A percentile compares a stretch with the other conserved stretches of the same genome.
Evolutionary conservation across 768 basidiomycete species (phyloP).

Genomic region (Termitomyces sp.): DNA sequence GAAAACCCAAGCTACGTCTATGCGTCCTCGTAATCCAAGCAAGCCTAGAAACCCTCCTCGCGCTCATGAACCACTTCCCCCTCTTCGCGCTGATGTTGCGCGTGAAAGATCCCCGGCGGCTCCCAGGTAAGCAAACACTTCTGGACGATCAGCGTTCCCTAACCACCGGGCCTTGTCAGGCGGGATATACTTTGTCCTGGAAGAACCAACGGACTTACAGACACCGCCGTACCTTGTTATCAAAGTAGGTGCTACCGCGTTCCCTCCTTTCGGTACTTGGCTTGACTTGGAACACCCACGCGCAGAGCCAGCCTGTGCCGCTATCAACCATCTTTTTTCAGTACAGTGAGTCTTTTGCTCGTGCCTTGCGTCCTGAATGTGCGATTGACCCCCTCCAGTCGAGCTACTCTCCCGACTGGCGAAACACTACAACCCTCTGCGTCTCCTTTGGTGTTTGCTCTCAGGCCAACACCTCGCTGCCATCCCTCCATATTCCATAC

Average conservation of each 20-base stretch:
- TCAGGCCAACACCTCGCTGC: conserved; percentile 43
- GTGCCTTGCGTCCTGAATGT: neutral
- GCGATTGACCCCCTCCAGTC: conserved; percentile 26
- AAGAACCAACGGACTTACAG: conserved; percentile 17
- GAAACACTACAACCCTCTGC: conserved; percentile 27
- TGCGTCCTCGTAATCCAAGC: conserved; percentile 56
- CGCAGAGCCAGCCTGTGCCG: conserved; percentile 48
- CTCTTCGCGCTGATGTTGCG: conserved; percentile 84
- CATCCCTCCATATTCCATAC: conserved; percentile 37
- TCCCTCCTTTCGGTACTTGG: neutral
- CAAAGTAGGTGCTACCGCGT: conserved; percentile 25
- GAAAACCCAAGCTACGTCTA: conserved; percentile 41
- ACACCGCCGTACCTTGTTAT: conserved; percentile 21
- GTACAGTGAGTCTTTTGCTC: conserved; percentile 39
- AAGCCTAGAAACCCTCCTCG: conserved; percentile 55
- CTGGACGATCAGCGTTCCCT: neutral
- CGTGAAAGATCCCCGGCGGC: conserved; percentile 73
- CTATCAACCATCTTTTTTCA: conserved; percentile 50
- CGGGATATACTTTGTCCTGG: conserved; percentile 26
- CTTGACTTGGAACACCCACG: neutral
- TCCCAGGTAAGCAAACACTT: conserved; percentile 55
- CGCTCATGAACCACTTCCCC: conserved; percentile 89
- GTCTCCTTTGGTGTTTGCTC: conserved; percentile 39
- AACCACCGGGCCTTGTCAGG: conserved; percentile 12
- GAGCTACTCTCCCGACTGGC: conserved; percentile 44